Percentiles rank a stretch among this genome's conserved stretches.
phyloP scores from a whole-genome alignment of 768 basidiomycete species.

The Pleurotus salmoneostramineus region DNA sequence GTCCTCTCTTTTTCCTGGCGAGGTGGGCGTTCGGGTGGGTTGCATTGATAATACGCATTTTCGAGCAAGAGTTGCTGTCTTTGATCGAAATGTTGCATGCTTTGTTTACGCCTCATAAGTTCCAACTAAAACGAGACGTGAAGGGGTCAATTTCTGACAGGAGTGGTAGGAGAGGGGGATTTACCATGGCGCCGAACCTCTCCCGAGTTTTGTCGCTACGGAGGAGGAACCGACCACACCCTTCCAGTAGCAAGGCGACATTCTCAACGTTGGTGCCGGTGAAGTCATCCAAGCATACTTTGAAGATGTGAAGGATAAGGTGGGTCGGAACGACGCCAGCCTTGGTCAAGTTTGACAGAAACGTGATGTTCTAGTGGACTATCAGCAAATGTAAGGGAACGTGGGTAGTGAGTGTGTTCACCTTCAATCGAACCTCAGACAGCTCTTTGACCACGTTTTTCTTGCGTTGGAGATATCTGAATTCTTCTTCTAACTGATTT shows the following conservation, averaged over 20 bases:
- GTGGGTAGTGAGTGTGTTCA: conserved; percentile 20
- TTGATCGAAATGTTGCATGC: conserved; percentile 88
- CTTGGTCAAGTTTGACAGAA: conserved; percentile 91
- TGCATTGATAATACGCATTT: conserved; percentile 99
- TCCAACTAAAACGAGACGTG: conserved; percentile 79
- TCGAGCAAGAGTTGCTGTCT: conserved; percentile 86
- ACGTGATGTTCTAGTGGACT: conserved; percentile 73
- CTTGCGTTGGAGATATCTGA: conserved; percentile 91
- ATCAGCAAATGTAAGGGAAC: neutral
- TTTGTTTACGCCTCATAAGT: conserved; percentile 92
- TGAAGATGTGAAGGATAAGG: conserved; percentile 91
- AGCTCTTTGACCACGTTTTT: conserved; percentile 91
- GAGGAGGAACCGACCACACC: conserved; percentile 89
- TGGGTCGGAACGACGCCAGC: conserved; percentile 89
- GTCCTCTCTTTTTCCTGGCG: conserved; percentile 81
- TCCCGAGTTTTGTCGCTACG: conserved; percentile 84
- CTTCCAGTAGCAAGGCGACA: conserved; percentile 85
- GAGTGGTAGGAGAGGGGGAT: conserved; percentile 10
- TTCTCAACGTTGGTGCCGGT: conserved; percentile 92
- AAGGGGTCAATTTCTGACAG: neutral
- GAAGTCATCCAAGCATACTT: conserved; percentile 96
- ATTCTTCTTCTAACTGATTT: conserved; percentile 89
- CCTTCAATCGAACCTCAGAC: conserved; percentile 81
- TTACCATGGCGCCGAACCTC: conserved; percentile 85
- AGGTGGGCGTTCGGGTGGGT: conserved; percentile 91